A percentile compares a stretch with the other conserved stretches of the same genome.
These are phyloP conservation scores for Candida sphagnicola DNA, from an alignment of 805 yeast genomes.

Conservation along the genomic window DNA sequence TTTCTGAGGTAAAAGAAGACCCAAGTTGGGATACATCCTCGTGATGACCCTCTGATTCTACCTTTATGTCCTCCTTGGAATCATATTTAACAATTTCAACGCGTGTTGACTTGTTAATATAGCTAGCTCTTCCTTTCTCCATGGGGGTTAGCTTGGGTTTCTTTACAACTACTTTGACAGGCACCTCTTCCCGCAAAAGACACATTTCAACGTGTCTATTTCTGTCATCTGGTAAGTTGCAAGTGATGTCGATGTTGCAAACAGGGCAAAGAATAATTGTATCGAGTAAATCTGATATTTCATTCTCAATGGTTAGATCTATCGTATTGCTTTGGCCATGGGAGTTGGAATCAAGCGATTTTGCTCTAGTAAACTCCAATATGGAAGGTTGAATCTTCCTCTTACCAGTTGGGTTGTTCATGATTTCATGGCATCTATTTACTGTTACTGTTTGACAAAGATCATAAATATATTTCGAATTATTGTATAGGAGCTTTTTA, in stretches of 20 bases:
- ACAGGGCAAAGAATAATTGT: constrained; percentile 44
- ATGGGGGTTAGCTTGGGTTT: constrained; percentile 1
- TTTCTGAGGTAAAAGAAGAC: not conserved
- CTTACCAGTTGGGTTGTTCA: constrained; percentile 1
- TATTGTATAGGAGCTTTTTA: no score
- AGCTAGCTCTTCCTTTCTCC: constrained; percentile 1
- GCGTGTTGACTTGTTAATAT: not conserved
- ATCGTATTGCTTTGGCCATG: not conserved
- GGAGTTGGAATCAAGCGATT: not conserved
- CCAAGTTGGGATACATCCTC: no score
- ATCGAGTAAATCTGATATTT: constrained; percentile 1
- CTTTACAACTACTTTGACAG: constrained; percentile 21
- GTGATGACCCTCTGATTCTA: no score
- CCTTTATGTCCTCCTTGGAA: no score
- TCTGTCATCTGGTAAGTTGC: constrained; percentile 38
- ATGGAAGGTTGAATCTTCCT: constrained; percentile 20
- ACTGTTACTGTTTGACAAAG: no score
- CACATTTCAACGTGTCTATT: constrained; percentile 57
- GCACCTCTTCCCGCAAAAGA: constrained; percentile 24
- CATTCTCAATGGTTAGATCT: constrained; percentile 3
- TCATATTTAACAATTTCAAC: constrained; percentile 18
- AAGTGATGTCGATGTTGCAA: constrained; percentile 39
- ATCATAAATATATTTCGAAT: no score
- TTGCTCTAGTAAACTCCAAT: constrained; percentile 15
- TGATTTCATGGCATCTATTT: not conserved